Base-by-base conservation (phyloP, 306 rosid species). In the Elaeagnus macrophylla region DNA sequence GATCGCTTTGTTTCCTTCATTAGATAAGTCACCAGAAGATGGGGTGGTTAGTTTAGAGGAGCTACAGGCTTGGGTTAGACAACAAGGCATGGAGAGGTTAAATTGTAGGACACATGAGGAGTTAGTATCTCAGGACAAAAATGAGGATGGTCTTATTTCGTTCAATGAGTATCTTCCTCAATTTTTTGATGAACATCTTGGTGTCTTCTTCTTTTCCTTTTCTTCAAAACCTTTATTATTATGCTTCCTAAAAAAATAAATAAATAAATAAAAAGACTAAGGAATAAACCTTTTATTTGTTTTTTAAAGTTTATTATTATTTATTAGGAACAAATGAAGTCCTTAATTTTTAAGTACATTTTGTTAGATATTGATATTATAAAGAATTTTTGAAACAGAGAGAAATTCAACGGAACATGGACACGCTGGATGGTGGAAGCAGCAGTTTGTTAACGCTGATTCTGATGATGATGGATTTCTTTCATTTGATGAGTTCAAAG, bases 341-440 rank as follows among this genome's bases (percentile, higher is more conserved):
- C 12, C 12, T 0, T 7, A 40, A 40, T 40, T 1, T 10, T 41
- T 10, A 41, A 41, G 12, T 41, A 41, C 7, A 12, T 40, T 4
- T 41, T 9, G 10, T 2, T 8, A 41, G 10, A 12, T 1, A 12
- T 10, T 41, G 45, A 41, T 9, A 41, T 41, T 41, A 70, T 1
- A 20, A 20, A 20, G 32, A 20, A 20, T 1, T 1, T 1, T 20
- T 20, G 32, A 20, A 20, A 20, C 75, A 85, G 97, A 64, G 61
- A 73, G 53, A 42, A 77, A 75, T 15, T 77, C 57, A 19, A 75
- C 50, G 83, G 69, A 35, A 32, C 74, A 89, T 63, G 94, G 85
- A 38, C 87, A 75, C 69, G 85, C 94, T 66, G 95, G 89, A 54
- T 89, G 97, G 93, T 85, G 89, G 95, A 77, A 57, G 60, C 73